Evolutionary conservation across 106 monocot genomes (phyloP).

Genomic region (Chionographis japonica): DNA sequence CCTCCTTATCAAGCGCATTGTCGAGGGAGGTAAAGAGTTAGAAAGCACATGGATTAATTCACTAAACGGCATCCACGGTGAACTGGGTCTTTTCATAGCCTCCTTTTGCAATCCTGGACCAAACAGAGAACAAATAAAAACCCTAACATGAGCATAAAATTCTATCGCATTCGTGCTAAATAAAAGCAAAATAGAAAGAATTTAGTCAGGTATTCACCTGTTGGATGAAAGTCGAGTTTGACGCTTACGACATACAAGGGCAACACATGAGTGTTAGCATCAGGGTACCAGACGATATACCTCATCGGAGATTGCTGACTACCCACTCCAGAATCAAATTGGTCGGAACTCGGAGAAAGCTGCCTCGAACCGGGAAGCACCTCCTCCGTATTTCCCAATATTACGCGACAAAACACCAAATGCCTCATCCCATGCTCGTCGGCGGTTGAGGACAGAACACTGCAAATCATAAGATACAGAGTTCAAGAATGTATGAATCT

Average conservation of each 20-base stretch:
- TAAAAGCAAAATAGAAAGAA: not conserved
- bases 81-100: conserved; percentile 19
- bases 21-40: conserved; percentile 22
- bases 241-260: conserved; percentile 39
- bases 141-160: not conserved
- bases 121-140: conserved; percentile 4
- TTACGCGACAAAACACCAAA: conserved; percentile 47
- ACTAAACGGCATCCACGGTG: conserved; percentile 49
- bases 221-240: conserved; percentile 13
- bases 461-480: conserved; percentile 15
- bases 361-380: conserved; percentile 37
- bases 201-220: conserved; percentile 11
- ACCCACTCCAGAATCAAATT: conserved; percentile 61
- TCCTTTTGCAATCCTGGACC: conserved; percentile 18
- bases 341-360: conserved; percentile 23
- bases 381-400: conserved; percentile 51
- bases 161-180: not conserved
- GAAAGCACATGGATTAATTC: conserved; percentile 25
- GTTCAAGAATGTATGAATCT: too few species aligned
- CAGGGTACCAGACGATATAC: conserved; percentile 48
- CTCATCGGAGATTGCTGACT: conserved; percentile 26
- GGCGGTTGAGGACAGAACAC: conserved; percentile 28
- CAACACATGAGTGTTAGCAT: conserved; percentile 39
- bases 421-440: conserved; percentile 42
- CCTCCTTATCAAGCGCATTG: conserved; percentile 36